Conservation (phyloP, 2,329 filamentous ascomycete genomes). For the Graphiopsis chlorocephala region DNA sequence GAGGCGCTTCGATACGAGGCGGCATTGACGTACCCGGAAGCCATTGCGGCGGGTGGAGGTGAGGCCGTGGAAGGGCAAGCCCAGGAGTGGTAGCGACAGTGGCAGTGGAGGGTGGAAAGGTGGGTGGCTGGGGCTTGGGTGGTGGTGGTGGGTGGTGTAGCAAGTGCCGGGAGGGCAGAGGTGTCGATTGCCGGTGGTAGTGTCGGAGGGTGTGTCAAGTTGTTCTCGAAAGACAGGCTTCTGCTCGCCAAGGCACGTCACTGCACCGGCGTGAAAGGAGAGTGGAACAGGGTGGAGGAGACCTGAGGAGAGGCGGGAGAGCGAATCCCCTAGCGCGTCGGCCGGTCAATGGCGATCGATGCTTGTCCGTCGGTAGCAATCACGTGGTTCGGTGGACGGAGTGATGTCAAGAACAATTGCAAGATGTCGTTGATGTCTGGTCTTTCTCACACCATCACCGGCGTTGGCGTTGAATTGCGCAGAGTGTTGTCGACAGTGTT, state of each 20-base stretch:
- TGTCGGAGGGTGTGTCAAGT: not conserved
- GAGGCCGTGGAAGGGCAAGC: not conserved
- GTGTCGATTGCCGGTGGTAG: not conserved
- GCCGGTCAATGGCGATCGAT: conserved; percentile 4
- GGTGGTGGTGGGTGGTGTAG: not conserved
- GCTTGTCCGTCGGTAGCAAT: conserved; percentile 1
- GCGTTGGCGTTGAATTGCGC: not conserved
- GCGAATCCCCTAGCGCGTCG: conserved; percentile 11
- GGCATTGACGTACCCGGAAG: conserved; percentile 6
- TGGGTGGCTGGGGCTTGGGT: not conserved
- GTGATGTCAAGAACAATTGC: not conserved
- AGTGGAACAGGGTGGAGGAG: not conserved
- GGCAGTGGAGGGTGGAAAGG: not conserved
- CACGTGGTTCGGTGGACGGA: not conserved
- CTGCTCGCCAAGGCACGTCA: conserved; percentile 13
- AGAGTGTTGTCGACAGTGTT: not conserved
- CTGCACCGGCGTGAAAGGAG: conserved; percentile 6
- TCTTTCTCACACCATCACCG: not conserved
- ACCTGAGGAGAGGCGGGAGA: conserved; percentile 1
- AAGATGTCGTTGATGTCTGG: not conserved
- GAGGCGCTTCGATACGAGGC: not conserved
- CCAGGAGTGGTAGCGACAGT: conserved; percentile 9
- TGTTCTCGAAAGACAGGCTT: conserved; percentile 5
- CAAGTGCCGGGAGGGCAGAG: not conserved
- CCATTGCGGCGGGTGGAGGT: conserved; percentile 7